Evolutionary conservation across 2,329 filamentous ascomycete genomes (phyloP), one percentile per base, ranked within the genome.

Genomic region (Colletotrichum endophyticum): DNA sequence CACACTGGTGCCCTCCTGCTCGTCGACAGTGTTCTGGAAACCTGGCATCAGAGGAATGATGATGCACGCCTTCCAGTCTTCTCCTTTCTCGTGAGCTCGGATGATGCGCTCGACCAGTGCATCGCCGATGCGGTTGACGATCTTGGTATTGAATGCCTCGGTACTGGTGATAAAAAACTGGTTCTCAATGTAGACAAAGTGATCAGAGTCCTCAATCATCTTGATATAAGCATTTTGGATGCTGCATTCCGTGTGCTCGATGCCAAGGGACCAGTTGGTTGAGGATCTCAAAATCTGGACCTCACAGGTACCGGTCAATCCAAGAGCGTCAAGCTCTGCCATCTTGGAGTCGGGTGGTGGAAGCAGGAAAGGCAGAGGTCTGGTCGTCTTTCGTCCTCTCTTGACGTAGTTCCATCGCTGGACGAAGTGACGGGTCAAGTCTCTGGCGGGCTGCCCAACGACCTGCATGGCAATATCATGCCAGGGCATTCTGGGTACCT

Each of bases 381-480:
- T 92, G 1, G 96, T 98, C 7, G 97, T 96, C 81, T 98, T 98
- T 75, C 97, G 93, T 78, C 98, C 96, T 70, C 97, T 94, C 66
- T 98, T 91, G 56, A 99, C 93, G 80, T 99, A 99, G 84, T 99
- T 99, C 97, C 97, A 99, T 76, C 97, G 92, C 85, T 99, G 97
- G 6, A 99, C 96, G 82, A 99, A 99, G 84, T 99, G 97, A 27
- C 97, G 92, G 3, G 96, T 98, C 78, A 99, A 88, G 86, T 99
- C 97, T 79, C 97, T 92, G 15, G 97, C 96, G 4, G 97, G 97
- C 83, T 99, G 97, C 6, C 97, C 97, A 59, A 99, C 96, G 57
- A 99, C 94, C 84, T 99, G 97, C 97, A 99, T 99, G 4, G 94
- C 93, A 78, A 99, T 96, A 84, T 99, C 97, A 82, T 99, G 97